phyloP scores from a whole-genome alignment of 2,329 filamentous ascomycete species.

The Aspergillus japonicus region DNA sequence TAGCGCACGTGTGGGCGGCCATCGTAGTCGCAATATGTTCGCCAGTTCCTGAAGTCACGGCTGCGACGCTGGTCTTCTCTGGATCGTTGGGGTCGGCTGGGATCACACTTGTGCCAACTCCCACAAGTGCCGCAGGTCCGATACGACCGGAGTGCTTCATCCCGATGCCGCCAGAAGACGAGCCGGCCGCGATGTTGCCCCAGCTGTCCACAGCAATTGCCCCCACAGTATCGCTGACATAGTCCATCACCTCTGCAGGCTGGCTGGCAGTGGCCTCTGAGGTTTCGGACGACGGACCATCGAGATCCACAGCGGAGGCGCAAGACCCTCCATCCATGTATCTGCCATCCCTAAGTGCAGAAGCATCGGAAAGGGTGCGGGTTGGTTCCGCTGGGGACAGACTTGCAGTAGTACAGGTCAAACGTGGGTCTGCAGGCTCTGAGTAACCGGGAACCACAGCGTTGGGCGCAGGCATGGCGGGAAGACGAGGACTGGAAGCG shows the following conservation, averaged over 20 bases:
- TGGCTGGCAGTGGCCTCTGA: neutral
- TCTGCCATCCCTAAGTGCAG: constrained; percentile 3
- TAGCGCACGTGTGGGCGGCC: constrained; percentile 82
- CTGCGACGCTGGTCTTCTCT: constrained; percentile 69
- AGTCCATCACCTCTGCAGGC: constrained; percentile 12
- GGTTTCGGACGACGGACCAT: neutral
- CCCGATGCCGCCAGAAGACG: constrained; percentile 94
- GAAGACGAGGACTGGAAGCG: constrained; percentile 13
- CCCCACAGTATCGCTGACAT: constrained; percentile 89
- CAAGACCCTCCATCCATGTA: constrained; percentile 10
- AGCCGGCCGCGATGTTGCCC: constrained; percentile 88
- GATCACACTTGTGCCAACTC: constrained; percentile 86
- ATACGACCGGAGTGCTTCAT: constrained; percentile 95
- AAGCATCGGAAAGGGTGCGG: neutral
- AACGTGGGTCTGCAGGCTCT: neutral
- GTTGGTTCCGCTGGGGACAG: neutral
- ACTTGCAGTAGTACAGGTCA: neutral
- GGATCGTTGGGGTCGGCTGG: constrained; percentile 70
- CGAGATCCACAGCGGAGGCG: neutral
- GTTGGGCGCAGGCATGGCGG: neutral
- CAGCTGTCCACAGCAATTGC: constrained; percentile 86
- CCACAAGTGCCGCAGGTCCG: constrained; percentile 88
- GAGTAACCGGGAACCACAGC: neutral
- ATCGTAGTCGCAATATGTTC: constrained; percentile 97
- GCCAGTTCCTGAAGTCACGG: constrained; percentile 89